A percentile compares a stretch with the other conserved stretches of the same genome.
phyloP scores from a whole-genome alignment of 805 yeast genomes.

The Suhomyces canberraensis region DNA sequence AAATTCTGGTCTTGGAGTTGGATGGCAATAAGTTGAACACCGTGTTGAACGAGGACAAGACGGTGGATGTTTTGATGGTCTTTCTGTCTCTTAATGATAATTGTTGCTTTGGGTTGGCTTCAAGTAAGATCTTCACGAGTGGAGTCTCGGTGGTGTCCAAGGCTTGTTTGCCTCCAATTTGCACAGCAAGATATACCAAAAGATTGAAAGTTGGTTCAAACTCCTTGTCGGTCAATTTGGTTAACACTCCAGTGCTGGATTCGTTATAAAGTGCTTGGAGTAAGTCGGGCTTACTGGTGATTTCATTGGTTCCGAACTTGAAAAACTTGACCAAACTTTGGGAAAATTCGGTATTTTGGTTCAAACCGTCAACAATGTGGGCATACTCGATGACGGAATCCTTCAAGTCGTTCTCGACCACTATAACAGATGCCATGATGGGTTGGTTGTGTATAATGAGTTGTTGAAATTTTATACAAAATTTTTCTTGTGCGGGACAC shows the following conservation, averaged over 20 bases:
- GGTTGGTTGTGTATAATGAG: background rate
- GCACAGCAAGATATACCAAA: conserved; percentile 31
- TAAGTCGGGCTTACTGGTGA: conserved; percentile 28
- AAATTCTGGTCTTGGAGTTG: conserved; percentile 28
- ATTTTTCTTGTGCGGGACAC: conserved; percentile 3
- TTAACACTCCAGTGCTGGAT: conserved; percentile 28
- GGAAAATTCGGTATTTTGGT: conserved; percentile 27
- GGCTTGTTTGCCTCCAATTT: conserved; percentile 22
- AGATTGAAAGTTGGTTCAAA: conserved; percentile 46
- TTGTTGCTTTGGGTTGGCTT: conserved; percentile 32
- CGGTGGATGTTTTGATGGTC: conserved; percentile 39
- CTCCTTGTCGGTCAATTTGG: conserved; percentile 39
- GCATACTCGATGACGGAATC: conserved; percentile 41
- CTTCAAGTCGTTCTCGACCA: conserved; percentile 41
- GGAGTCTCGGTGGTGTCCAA: conserved; percentile 20
- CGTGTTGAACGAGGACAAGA: conserved; percentile 39
- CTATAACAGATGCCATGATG: conserved; percentile 41
- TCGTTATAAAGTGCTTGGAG: conserved; percentile 24
- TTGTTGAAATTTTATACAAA: conserved; percentile 5
- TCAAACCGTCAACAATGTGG: conserved; percentile 33
- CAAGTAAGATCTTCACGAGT: conserved; percentile 27
- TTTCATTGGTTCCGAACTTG: conserved; percentile 16
- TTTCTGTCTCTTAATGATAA: conserved; percentile 44
- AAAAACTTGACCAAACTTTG: conserved; percentile 22
- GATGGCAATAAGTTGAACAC: conserved; percentile 41